Evolutionary conservation across 2,329 filamentous ascomycete species (phyloP), one percentile per base, ranked within the genome.

Genomic region (Trichoderma citrinoviride): DNA sequence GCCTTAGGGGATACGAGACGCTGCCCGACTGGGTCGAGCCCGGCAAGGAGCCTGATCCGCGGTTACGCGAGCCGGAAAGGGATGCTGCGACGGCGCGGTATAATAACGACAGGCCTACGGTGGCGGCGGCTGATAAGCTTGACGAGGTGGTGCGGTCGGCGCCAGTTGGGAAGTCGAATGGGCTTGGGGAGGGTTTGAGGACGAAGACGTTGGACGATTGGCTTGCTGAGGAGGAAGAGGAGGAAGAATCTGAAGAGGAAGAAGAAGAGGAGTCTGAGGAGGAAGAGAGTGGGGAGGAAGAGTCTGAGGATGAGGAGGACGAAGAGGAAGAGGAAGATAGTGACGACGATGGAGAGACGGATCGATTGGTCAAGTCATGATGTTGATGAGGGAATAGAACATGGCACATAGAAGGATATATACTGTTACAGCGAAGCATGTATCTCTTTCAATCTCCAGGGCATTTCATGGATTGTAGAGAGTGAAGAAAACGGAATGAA

Each of bases 151-250:
- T 76, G 65, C 74, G 74, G 19, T 66, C 72, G 8, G 69, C 70
- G 21, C 77, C 76, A 19, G 77, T 76, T 8, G 77, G 74, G 44
- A 84, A 79, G 70, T 53, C 60, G 15, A 88, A 88, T 72, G 85
- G 80, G 0, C 68, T 77, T 15, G 77, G 78, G 5, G 87, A 87
- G 55, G 81, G 77, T 12, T 75, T 82, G 1, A 83, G 83, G 58
- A 86, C 87, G 46, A 97, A 96, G 83, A 92, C 89, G 21, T 79
- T 99, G 67, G 93, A 98, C 79, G 92, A 97, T 75, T 98, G 95
- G 93, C 81, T 98, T 64, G 92, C 89, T 5, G 90, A 92, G 72
- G 87, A 86, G 49, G 85, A 87, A 17, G 82, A 81, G 29, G 83
- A 82, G n/a, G 85, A 82, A 1, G 84, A 84, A 12, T 81, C 82